phyloP scores from a whole-genome alignment of 805 yeast genomes.

The Myxozyma monticola region DNA sequence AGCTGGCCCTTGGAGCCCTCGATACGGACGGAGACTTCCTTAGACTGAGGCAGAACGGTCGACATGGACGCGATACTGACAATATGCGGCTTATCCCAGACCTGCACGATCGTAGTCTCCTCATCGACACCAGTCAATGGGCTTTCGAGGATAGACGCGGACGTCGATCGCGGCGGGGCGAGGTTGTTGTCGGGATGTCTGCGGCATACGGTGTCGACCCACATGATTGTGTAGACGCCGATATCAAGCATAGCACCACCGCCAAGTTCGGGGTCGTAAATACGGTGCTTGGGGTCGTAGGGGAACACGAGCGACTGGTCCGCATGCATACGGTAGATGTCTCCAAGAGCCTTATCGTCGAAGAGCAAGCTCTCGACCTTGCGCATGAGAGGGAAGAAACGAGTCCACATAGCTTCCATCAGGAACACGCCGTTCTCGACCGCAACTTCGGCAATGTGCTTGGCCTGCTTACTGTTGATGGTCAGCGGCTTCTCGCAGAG shows the following conservation, averaged over 20 bases:
- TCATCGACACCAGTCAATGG: slow-evolving; percentile 17
- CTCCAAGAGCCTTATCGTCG: slow-evolving; percentile 48
- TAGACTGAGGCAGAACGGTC: not conserved
- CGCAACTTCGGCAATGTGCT: slow-evolving; percentile 48
- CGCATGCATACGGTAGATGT: slow-evolving; percentile 45
- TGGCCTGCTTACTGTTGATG: slow-evolving; percentile 48
- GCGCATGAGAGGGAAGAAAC: slow-evolving; percentile 44
- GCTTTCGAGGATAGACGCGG: slow-evolving; percentile 1
- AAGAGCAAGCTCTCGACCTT: slow-evolving; percentile 43
- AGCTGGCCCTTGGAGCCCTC: slow-evolving; percentile 31
- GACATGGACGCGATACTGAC: slow-evolving; percentile 8
- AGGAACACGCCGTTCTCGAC: slow-evolving; percentile 46
- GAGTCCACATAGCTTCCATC: slow-evolving; percentile 62
- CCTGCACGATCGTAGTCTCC: slow-evolving; percentile 4
- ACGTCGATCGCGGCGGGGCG: slow-evolving; percentile 7
- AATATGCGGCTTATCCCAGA: slow-evolving; percentile 9
- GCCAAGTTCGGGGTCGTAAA: slow-evolving; percentile 49
- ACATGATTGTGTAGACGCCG: slow-evolving; percentile 55
- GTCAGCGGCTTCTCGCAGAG: slow-evolving; percentile 57
- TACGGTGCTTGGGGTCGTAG: slow-evolving; percentile 40
- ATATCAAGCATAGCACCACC: slow-evolving; percentile 60
- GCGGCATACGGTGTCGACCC: slow-evolving; percentile 30
- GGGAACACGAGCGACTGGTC: slow-evolving; percentile 43
- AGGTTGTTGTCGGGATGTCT: slow-evolving; percentile 15
- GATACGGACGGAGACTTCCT: slow-evolving; percentile 17